A percentile compares a stretch with the other conserved stretches of the same genome.
Evolutionary conservation across 2,329 filamentous ascomycete species (phyloP).

Genomic region (Trichoderma oligosporum): DNA sequence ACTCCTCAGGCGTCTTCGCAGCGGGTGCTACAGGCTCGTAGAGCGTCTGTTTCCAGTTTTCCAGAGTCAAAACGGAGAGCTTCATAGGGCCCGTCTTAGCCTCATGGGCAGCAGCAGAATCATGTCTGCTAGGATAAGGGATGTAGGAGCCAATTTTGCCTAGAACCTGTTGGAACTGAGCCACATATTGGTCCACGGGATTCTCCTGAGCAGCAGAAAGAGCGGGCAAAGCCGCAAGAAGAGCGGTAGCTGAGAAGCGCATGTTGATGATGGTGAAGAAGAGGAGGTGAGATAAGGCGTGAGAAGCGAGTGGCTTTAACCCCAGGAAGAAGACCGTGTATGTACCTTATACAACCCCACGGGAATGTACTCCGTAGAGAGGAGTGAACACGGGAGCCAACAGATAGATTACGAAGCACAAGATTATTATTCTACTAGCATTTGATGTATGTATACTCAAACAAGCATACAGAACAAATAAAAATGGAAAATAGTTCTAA

Average conservation of each 20-base stretch:
- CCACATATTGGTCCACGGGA: slow-evolving; percentile 55
- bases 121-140: slow-evolving; percentile 44
- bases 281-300: not conserved
- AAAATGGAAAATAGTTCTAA: too few relatives aligned
- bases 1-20: slow-evolving; percentile 65
- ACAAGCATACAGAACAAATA: not conserved
- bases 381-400: too few relatives aligned
- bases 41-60: slow-evolving; percentile 68
- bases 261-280: slow-evolving; percentile 39
- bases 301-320: not conserved
- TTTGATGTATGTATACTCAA: not conserved
- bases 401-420: too few relatives aligned
- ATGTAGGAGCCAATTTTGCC: slow-evolving; percentile 55
- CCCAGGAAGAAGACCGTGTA: not conserved
- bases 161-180: slow-evolving; percentile 61
- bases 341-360: too few relatives aligned
- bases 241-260: slow-evolving; percentile 52
- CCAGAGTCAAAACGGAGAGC: slow-evolving; percentile 56
- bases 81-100: slow-evolving; percentile 40
- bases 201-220: slow-evolving; percentile 51
- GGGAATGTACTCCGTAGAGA: too few relatives aligned
- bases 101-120: slow-evolving; percentile 41
- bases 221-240: slow-evolving; percentile 53
- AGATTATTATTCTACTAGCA: too few relatives aligned
- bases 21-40: slow-evolving; percentile 57